Evolutionary conservation across 495 filamentous ascomycete species (phyloP), one percentile per base, ranked within the genome.

Genomic region (Aspergillus nanangensis): DNA sequence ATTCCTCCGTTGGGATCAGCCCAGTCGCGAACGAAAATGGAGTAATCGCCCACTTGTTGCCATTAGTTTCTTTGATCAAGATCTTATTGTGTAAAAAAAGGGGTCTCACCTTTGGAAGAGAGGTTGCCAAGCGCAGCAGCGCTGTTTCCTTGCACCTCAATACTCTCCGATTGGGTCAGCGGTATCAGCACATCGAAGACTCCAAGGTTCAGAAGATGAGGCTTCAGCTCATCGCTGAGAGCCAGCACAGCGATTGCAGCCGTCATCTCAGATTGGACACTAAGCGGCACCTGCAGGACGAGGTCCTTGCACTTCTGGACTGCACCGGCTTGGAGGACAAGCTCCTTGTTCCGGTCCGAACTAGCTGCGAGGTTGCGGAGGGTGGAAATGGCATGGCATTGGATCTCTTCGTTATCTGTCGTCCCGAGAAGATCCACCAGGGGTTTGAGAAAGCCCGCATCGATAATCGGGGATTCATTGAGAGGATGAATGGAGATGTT

Each of bases 401-500:
- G 93, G 27, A 98, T 97, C 60, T 98, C 93, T 66, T 98, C 93
- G 56, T 96, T 95, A 53, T 97, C 94, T 8, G 90, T 96, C 5
- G 90, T 90, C 21, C 92, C 93, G 15, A 98, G 75, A 7, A 98
- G 75, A 46, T 96, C 93, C 15, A 98, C 94, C 45, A 98, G 65
- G 2, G 93, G 93, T 57, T 87, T 90, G 38, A 98, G 63, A 60
- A 98, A 97, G 25, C 92, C 93, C 9, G 93, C 93, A 56, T 98
- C 94, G 48, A 98, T 98, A 46, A 98, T 97, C 0, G 93, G 94
- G n/a, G 90, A 96, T 68, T 98, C 93, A 65, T 98, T 98, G 43
- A 90, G 71, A n/a, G 93, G 93, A 57, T 98, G 93, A 54, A 98
- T 98, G 35, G 91, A 96, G 57, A 98, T 98, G 60, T 98, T 98